These are phyloP conservation scores for Oldenlandia corymbosa DNA, from an alignment of 257 asterid genomes.

Conservation along the genomic window DNA sequence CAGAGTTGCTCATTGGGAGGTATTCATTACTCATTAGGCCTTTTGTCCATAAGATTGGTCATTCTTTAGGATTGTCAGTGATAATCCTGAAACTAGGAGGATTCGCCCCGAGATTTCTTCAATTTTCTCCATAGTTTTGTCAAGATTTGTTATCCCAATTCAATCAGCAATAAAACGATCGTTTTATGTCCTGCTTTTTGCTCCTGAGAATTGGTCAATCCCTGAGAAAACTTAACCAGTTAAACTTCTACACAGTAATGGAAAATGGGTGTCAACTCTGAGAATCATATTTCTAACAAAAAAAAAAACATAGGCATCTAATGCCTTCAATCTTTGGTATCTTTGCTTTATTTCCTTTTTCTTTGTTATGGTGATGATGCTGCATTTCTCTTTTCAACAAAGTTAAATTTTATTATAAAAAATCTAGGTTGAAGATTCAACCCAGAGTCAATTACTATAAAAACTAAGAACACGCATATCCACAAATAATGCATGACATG, in stretches of 20 bases:
- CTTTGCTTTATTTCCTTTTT: background rate
- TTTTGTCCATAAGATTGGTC: conserved; percentile 23
- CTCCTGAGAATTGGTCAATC: background rate
- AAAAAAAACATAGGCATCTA: conserved; percentile 9
- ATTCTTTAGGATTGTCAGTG: conserved; percentile 18
- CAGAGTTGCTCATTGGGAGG: conserved; percentile 7
- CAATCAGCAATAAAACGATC: conserved; percentile 9
- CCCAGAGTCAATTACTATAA: conserved; percentile 14
- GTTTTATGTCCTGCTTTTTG: too few species aligned
- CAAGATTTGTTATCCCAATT: conserved; percentile 5
- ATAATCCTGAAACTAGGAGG: conserved; percentile 17
- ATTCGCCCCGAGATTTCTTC: conserved; percentile 4
- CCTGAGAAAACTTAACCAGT: background rate
- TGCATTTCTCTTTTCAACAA: background rate
- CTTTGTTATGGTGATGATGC: background rate
- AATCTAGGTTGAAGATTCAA: conserved; percentile 18
- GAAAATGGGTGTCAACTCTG: conserved; percentile 5
- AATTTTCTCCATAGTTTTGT: conserved; percentile 11
- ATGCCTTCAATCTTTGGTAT: conserved; percentile 3
- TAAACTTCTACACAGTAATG: background rate
- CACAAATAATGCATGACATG: background rate
- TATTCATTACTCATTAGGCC: conserved; percentile 11
- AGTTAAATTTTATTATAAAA: conserved; percentile 1
- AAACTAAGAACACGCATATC: conserved; percentile 1
- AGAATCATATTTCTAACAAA: background rate